phyloP scores from a whole-genome alignment of 129 eudicot species.

The Lactuca sativa region DNA sequence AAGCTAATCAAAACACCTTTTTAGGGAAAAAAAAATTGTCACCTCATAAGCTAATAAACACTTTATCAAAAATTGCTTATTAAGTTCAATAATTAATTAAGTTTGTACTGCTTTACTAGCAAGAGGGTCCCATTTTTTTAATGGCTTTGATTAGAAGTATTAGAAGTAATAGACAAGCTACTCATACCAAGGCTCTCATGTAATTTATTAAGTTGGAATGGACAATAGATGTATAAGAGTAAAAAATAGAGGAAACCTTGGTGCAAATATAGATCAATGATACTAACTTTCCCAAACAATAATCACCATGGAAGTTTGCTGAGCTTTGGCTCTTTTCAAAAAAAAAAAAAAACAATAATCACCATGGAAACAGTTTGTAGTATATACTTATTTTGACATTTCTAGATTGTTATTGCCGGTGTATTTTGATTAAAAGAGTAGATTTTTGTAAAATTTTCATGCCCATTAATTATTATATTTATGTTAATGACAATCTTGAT shows the following conservation, averaged over 20 bases:
- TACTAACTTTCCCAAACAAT: not conserved
- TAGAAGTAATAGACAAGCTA: not conserved
- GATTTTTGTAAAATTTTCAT: not conserved
- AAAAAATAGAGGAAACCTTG: not conserved
- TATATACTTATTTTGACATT: conserved; percentile 1
- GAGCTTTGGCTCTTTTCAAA: no score
- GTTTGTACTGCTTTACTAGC: not conserved
- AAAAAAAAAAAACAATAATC: no score
- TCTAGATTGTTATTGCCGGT: not conserved
- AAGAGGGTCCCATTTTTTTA: not conserved
- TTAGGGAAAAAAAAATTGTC: no score
- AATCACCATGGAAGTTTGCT: no score
- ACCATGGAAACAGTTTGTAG: not conserved
- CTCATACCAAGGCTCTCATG: not conserved
- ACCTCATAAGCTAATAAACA: no score
- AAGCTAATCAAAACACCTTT: no score
- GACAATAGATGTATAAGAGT: not conserved
- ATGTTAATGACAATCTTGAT: conserved; percentile 14
- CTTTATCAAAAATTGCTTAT: no score
- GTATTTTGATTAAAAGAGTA: not conserved
- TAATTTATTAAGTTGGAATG: not conserved
- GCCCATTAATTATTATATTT: conserved; percentile 2
- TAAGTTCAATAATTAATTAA: no score
- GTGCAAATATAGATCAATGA: not conserved
- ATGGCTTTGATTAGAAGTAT: conserved; percentile 4